A percentile compares a stretch with the other conserved stretches of the same genome.
Conservation (phyloP, 108 stramenopile genomes). For the Aurantiochytrium sp. region DNA sequence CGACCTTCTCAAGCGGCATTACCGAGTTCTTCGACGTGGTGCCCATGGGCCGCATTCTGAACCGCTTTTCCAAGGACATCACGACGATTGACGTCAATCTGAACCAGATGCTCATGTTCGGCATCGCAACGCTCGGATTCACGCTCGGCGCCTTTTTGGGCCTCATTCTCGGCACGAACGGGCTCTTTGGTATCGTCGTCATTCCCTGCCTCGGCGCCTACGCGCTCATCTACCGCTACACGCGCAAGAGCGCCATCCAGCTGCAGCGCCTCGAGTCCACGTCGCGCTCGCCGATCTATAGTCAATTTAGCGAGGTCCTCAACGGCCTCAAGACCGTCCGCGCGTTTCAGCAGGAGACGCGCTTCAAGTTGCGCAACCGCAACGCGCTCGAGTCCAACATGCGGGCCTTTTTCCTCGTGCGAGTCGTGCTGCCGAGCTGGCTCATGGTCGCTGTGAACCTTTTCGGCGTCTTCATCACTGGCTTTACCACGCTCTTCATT, state of each 20-base stretch:
- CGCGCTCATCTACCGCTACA: not conserved
- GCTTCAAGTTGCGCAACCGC: conserved; percentile 66
- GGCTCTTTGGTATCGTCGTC: conserved; percentile 43
- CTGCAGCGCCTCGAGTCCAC: conserved; percentile 82
- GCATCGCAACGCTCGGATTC: conserved; percentile 56
- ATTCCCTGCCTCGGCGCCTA: conserved; percentile 47
- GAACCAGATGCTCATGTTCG: conserved; percentile 66
- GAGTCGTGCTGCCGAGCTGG: conserved; percentile 78
- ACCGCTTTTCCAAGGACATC: conserved; percentile 77
- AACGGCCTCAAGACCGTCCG: conserved; percentile 85
- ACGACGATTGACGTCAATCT: conserved; percentile 86
- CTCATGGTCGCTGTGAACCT: conserved; percentile 80
- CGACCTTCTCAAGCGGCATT: conserved; percentile 76
- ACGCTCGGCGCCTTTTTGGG: conserved; percentile 70
- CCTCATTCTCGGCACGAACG: conserved; percentile 47
- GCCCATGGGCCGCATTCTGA: conserved; percentile 61
- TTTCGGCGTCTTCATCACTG: conserved; percentile 71
- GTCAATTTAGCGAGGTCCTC: conserved; percentile 80
- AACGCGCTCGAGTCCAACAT: conserved; percentile 71
- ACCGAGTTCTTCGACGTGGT: conserved; percentile 65
- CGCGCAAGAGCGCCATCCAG: conserved; percentile 67
- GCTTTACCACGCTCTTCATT: conserved; percentile 62
- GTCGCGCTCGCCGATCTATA: conserved; percentile 77
- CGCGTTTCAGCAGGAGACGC: conserved; percentile 67
- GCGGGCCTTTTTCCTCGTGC: conserved; percentile 73